Conservation (phyloP, 495 filamentous ascomycete genomes). For the Paragyromitra xinjiangensis region DNA sequence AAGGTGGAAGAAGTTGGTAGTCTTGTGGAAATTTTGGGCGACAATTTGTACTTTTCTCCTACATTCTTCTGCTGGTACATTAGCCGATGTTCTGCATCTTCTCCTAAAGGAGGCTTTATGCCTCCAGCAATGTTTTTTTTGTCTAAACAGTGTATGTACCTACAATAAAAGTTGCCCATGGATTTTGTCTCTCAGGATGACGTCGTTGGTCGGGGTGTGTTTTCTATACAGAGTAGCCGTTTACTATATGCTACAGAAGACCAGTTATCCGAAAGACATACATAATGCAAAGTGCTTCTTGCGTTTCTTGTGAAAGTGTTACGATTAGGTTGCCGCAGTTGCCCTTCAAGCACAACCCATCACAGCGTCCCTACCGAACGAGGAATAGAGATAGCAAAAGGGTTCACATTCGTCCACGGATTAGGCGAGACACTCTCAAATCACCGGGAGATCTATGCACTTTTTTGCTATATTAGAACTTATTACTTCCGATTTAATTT, state of each 20-base stretch:
- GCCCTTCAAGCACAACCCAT: too few species aligned
- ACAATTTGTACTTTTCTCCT: constrained; percentile 51
- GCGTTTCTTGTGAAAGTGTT: background rate
- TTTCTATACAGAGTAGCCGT: background rate
- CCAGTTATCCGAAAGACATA: background rate
- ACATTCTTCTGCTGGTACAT: constrained; percentile 36
- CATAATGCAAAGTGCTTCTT: background rate
- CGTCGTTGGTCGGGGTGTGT: background rate
- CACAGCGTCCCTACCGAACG: too few species aligned
- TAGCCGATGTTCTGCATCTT: constrained; percentile 39
- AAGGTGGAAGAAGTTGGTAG: constrained; percentile 14
- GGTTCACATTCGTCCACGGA: too few species aligned
- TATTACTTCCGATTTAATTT: too few species aligned
- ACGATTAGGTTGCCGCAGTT: background rate
- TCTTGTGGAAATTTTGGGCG: constrained; percentile 52
- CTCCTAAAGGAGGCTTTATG: constrained; percentile 1
- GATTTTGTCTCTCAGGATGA: constrained; percentile 1
- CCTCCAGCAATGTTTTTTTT: constrained; percentile 27
- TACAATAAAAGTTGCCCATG: constrained; percentile 32
- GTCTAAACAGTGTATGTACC: constrained; percentile 35
- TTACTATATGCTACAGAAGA: background rate
- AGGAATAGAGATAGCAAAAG: too few species aligned
- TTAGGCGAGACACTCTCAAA: too few species aligned
- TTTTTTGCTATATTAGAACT: too few species aligned
- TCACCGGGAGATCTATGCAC: too few species aligned